Evolutionary conservation across 2,329 filamentous ascomycete genomes (phyloP).

Genomic region (Amauroascus niger): DNA sequence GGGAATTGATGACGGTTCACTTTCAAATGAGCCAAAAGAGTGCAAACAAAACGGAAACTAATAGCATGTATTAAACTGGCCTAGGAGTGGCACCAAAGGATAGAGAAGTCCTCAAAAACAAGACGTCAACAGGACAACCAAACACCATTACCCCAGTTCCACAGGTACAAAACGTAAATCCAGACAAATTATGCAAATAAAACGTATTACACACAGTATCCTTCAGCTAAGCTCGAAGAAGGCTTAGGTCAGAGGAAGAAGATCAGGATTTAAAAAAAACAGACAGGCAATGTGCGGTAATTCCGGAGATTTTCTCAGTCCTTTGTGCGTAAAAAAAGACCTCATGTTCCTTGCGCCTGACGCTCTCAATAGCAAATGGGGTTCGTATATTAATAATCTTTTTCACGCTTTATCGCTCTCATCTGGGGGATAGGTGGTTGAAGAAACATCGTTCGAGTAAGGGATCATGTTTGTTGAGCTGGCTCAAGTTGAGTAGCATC

Average conservation of each 20-base stretch:
- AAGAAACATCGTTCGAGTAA: conserved; percentile 2
- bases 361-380: conserved; percentile 11
- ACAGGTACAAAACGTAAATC: neutral
- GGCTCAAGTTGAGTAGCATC: conserved; percentile 24
- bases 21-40: neutral
- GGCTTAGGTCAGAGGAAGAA: neutral
- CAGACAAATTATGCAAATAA: conserved; percentile 4
- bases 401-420: conserved; percentile 8
- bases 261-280: neutral
- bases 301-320: neutral
- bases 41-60: neutral
- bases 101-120: conserved; percentile 1
- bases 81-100: neutral
- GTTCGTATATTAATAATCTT: conserved; percentile 2
- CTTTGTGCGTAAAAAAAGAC: neutral
- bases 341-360: conserved; percentile 8
- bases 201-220: neutral
- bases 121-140: conserved; percentile 13
- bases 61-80: neutral
- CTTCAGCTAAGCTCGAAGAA: neutral
- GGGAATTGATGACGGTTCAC: neutral
- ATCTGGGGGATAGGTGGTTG: neutral
- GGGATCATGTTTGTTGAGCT: conserved; percentile 25
- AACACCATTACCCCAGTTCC: conserved; percentile 12
- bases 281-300: neutral